A percentile compares a stretch with the other conserved stretches of the same genome.
Conservation (phyloP, 345 rosid species). For the Rhodamnia argentea region DNA sequence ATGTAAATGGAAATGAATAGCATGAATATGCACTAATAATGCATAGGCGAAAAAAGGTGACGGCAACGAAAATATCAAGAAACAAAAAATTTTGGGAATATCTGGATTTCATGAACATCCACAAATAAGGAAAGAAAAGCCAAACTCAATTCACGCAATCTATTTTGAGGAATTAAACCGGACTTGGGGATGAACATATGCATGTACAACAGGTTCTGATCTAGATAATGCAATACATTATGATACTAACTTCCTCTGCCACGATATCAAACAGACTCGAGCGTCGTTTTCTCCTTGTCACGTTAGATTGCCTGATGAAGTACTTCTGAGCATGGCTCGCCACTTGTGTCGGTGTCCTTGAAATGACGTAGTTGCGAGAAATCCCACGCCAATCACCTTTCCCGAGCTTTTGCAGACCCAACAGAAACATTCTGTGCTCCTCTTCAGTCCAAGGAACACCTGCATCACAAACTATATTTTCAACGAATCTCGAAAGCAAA, state of each 20-base stretch:
- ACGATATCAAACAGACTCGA: constrained; percentile 96
- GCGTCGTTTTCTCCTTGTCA: constrained; percentile 83
- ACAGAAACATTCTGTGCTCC: constrained; percentile 88
- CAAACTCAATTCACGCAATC: neutral
- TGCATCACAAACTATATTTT: constrained; percentile 9
- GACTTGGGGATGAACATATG: neutral
- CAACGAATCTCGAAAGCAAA: neutral
- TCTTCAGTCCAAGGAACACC: constrained; percentile 99
- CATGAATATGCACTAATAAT: neutral
- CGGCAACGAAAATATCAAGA: neutral
- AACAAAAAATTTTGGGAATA: neutral
- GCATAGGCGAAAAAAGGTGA: neutral
- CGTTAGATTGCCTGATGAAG: constrained; percentile 78
- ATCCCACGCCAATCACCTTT: constrained; percentile 99
- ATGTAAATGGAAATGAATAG: neutral
- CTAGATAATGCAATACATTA: neutral
- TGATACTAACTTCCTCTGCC: constrained; percentile 64
- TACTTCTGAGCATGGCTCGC: constrained; percentile 99
- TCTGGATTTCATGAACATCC: neutral
- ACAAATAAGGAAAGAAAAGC: neutral
- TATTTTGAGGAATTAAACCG: neutral
- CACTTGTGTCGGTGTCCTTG: constrained; percentile 97
- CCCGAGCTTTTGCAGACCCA: constrained; percentile 90
- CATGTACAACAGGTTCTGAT: neutral
- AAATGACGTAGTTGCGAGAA: constrained; percentile 74